Base-by-base conservation (phyloP, 2,329 filamentous ascomycete genomes). In the Gnomoniopsis sp. region DNA sequence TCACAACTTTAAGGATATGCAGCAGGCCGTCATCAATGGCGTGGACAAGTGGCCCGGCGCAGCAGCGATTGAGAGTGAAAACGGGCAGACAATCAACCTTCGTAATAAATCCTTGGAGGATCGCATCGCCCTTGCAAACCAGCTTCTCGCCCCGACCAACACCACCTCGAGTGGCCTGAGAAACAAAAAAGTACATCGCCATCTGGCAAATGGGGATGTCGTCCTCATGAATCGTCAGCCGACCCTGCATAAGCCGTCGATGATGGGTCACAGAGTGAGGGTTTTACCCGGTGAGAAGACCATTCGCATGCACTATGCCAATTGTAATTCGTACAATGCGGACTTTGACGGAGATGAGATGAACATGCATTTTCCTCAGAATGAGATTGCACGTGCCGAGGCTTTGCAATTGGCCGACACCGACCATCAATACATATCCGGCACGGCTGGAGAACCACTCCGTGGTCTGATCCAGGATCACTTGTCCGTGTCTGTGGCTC, bases 361-460 rank as follows among this genome's bases (percentile, higher is more conserved):
- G 95, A 99, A 99, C 73, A 96, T 99, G 93, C 95, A 99, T 75
- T 98, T 99, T 69, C 95, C 95, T 1, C 95, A 99, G 68, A 98
- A 96, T 66, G 96, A 98, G 71, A 81, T 98, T 64, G 95, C 95
- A 17, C 84, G 95, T 66, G 90, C 93, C 2, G 95, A 99, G 76
- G 95, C 95, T 2, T 83, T 96, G 65, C 90, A 92, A 65, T 88
- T 99, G 67, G 95, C 95, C 41, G 93, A 98, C 71, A 97, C 95
- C 2, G 93, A 99, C 71, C 93, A 97, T 69, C 95, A 99, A 69
- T 99, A 99, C 71, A 83, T 99, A 38, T 96, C 93, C 36, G 91
- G 89, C 21, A 99, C 95, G 3, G 90, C 91, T 17, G 95, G 95
- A 58, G 96, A 96, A 69, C 95, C 95, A 0, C 80, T 99, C 17